Evolutionary conservation across 2,329 filamentous ascomycete genomes (phyloP).

Genomic region (Rugonectria rugulosa): DNA sequence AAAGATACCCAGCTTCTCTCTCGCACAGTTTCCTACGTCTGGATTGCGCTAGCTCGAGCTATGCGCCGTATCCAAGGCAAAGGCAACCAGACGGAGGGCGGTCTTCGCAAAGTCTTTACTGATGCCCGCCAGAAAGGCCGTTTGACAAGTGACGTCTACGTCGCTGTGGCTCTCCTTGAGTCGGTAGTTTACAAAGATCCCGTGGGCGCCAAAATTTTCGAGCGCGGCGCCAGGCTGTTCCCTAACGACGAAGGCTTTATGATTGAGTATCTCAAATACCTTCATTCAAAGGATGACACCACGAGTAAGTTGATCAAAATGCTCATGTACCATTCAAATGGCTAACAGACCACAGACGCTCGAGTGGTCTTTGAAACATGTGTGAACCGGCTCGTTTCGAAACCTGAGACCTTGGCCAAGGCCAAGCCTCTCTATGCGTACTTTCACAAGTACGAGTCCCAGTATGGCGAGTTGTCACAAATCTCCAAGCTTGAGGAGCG

Average conservation of each 20-base stretch:
- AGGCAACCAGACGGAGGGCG: conserved; percentile 69
- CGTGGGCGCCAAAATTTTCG: conserved; percentile 93
- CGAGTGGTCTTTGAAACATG: conserved; percentile 96
- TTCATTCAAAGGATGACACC: conserved; percentile 90
- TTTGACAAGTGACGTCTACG: conserved; percentile 93
- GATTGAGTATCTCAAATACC: conserved; percentile 93
- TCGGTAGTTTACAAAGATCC: conserved; percentile 95
- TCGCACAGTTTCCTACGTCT: conserved; percentile 87
- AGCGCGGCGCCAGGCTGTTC: conserved; percentile 91
- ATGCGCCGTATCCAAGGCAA: conserved; percentile 95
- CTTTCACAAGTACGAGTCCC: conserved; percentile 94
- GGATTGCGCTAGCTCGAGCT: conserved; percentile 93
- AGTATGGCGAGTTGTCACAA: conserved; percentile 91
- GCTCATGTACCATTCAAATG: background rate
- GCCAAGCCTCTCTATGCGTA: conserved; percentile 88
- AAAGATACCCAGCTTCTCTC: conserved; percentile 79
- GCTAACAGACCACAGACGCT: conserved; percentile 69
- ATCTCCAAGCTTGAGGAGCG: conserved; percentile 90
- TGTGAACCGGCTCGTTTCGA: conserved; percentile 80
- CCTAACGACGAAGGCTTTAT: conserved; percentile 94
- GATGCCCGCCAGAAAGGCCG: conserved; percentile 88
- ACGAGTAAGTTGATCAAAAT: conserved; percentile 73
- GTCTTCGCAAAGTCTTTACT: conserved; percentile 86
- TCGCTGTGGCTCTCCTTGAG: conserved; percentile 91
- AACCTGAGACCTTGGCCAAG: conserved; percentile 75